Base-by-base conservation (phyloP, 2,329 filamentous ascomycete genomes). In the Aspergillus transmontanensis region DNA sequence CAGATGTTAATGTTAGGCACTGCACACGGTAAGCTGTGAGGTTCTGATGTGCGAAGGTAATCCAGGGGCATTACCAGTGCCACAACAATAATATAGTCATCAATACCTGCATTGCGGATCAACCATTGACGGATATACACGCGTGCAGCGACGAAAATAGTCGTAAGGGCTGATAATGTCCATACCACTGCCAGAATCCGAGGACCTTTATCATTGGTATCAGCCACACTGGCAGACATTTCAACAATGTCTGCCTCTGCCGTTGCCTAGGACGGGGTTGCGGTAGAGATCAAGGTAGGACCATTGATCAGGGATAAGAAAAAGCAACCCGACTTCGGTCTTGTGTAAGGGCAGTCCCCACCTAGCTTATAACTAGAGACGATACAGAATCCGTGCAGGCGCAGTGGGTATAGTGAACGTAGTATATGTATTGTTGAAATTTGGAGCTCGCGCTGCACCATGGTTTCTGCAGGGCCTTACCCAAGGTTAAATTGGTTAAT, bases 41-140 rank as follows among this genome's bases (percentile, higher is more conserved):
- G 16, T 10, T 39, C 19, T 11, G 36, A 41, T 1, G 32, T 21
- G 30, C 14, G 10, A 14, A 45, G 21, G 14, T 23, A 2, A 19
- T 7, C 9, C 2, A 51, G 32, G 58, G 46, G 34, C 66, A 69
- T 59, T 62, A 78, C 76, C 66, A 77, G 68, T 2, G 77, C 73
- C 3, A 69, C 21, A 0, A 73, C 61, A 63, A 80, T 80, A 30
- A 80, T 60, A 46, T 72, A 79, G 62, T 81, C 79, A 58, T 81
- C 79, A 4, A 72, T 57, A 1, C 76, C 73, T n/a, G 79, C 59
- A 34, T 74, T 77, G 10, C 71, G 71, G 43, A 76, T 65, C 30
- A 80, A 68, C 5, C 58, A 53, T 2, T 59, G 63, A 19, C 78
- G 71, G 41, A 76, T 74, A 36, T 73, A 79, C 14, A 81, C 62